These are phyloP conservation scores for Daldinia bambusicola DNA, from an alignment of 495 filamentous ascomycete species.

Conservation along the genomic window DNA sequence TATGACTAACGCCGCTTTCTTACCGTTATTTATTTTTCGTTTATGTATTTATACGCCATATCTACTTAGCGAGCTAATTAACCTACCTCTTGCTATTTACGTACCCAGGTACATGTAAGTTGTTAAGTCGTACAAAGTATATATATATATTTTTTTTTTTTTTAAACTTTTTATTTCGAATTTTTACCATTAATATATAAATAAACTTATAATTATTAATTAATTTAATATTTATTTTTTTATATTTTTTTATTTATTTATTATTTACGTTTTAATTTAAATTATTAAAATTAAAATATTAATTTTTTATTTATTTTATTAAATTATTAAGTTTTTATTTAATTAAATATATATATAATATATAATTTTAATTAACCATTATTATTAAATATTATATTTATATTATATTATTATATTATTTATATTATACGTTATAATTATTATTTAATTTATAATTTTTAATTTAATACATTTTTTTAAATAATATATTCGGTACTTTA, in stretches of 20 bases:
- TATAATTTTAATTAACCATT: not conserved
- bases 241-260: too few relatives aligned
- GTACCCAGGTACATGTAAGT: too few relatives aligned
- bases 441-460: not conserved
- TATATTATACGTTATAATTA: not conserved
- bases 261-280: too few relatives aligned
- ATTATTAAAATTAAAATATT: too few relatives aligned
- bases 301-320: not conserved
- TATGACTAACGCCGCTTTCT: slow-evolving; percentile 30
- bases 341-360: not conserved
- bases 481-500: too few relatives aligned
- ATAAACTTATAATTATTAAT: too few relatives aligned
- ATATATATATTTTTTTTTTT: not conserved
- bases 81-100: too few relatives aligned
- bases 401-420: too few relatives aligned
- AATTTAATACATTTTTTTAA: not conserved
- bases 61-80: not conserved
- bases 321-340: not conserved
- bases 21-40: not conserved
- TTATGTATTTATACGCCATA: not conserved
- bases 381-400: too few relatives aligned
- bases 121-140: too few relatives aligned
- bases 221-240: too few relatives aligned
- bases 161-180: not conserved
- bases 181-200: not conserved